Conservation (phyloP, 805 yeast genomes). For the Candida awuae region DNA sequence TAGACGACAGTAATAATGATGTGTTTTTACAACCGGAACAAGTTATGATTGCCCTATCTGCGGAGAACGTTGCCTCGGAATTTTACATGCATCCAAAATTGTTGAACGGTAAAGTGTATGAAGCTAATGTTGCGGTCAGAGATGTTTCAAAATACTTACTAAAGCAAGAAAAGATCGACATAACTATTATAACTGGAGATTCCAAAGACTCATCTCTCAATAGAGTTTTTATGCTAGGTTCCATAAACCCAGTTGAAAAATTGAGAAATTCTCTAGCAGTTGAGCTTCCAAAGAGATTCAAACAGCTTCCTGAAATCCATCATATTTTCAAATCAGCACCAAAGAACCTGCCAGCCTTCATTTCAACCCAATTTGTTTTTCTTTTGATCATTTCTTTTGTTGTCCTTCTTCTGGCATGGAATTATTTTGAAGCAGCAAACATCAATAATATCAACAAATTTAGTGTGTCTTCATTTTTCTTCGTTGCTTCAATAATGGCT, state of each 20-base stretch:
- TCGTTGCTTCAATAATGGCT: conserved; percentile 40
- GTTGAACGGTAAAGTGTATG: conserved; percentile 9
- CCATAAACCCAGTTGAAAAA: conserved; percentile 15
- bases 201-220: conserved; percentile 12
- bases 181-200: conserved; percentile 26
- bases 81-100: conserved; percentile 20
- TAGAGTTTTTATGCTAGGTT: conserved; percentile 14
- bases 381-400: conserved; percentile 35
- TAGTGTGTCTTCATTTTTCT: conserved; percentile 23
- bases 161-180: conserved; percentile 13
- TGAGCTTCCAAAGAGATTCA: conserved; percentile 32
- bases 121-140: conserved; percentile 12
- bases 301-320: conserved; percentile 49
- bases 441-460: conserved; percentile 31
- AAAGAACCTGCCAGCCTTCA: conserved; percentile 38
- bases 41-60: conserved; percentile 20
- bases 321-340: conserved; percentile 55
- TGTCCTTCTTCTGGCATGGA: conserved; percentile 39
- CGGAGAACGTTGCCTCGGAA: conserved; percentile 10
- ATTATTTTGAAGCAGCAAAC: conserved; percentile 29
- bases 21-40: conserved; percentile 18
- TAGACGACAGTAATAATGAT: conserved; percentile 2
- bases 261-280: conserved; percentile 8
- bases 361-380: conserved; percentile 46
- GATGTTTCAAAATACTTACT: conserved; percentile 22